Evolutionary conservation across 768 basidiomycete genomes (phyloP).

Genomic region (Artomyces pyxidatus): DNA sequence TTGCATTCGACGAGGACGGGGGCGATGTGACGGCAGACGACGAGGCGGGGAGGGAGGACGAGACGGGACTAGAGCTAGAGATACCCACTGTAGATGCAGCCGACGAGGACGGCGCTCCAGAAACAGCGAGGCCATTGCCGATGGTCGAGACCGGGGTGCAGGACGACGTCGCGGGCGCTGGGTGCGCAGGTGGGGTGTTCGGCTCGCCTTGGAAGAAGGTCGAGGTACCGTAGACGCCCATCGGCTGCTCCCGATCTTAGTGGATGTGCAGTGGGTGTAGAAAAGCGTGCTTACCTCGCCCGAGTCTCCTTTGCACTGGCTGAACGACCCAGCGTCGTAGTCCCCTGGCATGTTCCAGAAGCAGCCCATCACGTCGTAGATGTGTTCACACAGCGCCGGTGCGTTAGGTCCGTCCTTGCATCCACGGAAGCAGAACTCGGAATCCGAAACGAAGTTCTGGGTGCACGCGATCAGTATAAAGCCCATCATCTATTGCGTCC

Average conservation of each 20-base stretch:
- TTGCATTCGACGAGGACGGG: background rate
- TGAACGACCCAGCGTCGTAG: conserved; percentile 33
- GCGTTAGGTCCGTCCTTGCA: conserved; percentile 48
- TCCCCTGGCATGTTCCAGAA: conserved; percentile 53
- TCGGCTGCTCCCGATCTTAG: conserved; percentile 28
- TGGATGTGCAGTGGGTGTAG: conserved; percentile 1
- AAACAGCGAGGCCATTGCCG: conserved; percentile 30
- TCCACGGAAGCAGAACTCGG: conserved; percentile 65
- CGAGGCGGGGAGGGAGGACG: background rate
- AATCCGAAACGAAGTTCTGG: conserved; percentile 53
- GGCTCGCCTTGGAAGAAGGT: conserved; percentile 61
- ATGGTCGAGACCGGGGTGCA: conserved; percentile 50
- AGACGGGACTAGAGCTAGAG: background rate
- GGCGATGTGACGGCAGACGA: background rate
- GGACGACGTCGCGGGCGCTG: conserved; percentile 47
- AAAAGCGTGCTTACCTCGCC: conserved; percentile 29
- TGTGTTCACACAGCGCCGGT: conserved; percentile 51
- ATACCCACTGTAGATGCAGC: background rate
- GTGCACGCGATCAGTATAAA: conserved; percentile 5
- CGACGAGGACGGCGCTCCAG: background rate
- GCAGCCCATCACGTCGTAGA: conserved; percentile 50
- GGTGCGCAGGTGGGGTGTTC: conserved; percentile 46
- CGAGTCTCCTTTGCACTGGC: conserved; percentile 41
- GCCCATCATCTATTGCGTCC: background rate
- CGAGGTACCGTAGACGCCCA: conserved; percentile 62